phyloP scores from a whole-genome alignment of 129 eudicot genomes.

The Saposhnikovia divaricata region DNA sequence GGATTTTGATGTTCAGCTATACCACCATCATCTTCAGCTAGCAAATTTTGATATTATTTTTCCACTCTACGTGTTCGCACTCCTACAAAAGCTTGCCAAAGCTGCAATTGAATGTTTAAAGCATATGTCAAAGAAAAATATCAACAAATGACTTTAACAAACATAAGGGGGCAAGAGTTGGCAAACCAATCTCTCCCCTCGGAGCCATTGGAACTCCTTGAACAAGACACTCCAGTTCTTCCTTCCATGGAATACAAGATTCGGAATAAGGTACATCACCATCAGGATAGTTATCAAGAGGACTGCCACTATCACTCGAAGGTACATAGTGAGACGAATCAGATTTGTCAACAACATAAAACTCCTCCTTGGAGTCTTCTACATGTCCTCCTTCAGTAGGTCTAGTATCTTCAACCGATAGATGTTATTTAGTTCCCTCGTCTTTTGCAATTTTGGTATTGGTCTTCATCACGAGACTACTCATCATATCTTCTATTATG shows the following conservation, averaged over 20 bases:
- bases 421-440: constrained; percentile 21
- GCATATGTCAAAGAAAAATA: constrained; percentile 8
- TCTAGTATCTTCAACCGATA: constrained; percentile 39
- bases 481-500: constrained; percentile 78
- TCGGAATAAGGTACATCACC: constrained; percentile 22
- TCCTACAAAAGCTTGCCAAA: constrained; percentile 99
- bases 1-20: constrained; percentile 21
- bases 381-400: constrained; percentile 46
- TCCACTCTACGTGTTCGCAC: constrained; percentile 67
- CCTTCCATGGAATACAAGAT: constrained; percentile 50
- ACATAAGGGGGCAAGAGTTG: constrained; percentile 6
- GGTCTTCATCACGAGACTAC: constrained; percentile 61
- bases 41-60: constrained; percentile 65
- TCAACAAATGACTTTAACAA: not conserved
- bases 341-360: constrained; percentile 69
- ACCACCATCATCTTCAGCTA: constrained; percentile 32
- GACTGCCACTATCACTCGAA: constrained; percentile 25
- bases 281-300: constrained; percentile 15
- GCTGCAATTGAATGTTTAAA: constrained; percentile 37
- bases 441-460: constrained; percentile 21
- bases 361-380: constrained; percentile 85
- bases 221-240: constrained; percentile 79
- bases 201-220: constrained; percentile 97
- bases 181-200: constrained; percentile 76
- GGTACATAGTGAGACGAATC: constrained; percentile 36